Evolutionary conservation across 1,139 yeast genomes (phyloP).

Genomic region (Candida sanyaensis): DNA sequence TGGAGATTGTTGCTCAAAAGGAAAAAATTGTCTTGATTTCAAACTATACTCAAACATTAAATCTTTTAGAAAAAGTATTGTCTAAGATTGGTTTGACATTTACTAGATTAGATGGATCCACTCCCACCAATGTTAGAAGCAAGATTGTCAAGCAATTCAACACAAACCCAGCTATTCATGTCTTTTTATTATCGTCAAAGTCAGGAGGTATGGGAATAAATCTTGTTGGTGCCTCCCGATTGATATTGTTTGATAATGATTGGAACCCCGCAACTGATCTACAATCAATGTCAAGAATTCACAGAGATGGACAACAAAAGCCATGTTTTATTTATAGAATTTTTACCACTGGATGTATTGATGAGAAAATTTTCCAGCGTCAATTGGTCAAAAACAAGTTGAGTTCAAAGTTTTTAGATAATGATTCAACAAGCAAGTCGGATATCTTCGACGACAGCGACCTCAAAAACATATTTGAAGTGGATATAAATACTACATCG

Average conservation of each 20-base stretch:
- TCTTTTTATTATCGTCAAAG: conserved; percentile 81
- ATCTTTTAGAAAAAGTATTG: conserved; percentile 64
- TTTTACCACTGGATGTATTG: conserved; percentile 87
- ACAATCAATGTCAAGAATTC: conserved; percentile 96
- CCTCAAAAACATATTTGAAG: conserved; percentile 71
- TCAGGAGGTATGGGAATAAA: conserved; percentile 96
- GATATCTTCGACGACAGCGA: conserved; percentile 63
- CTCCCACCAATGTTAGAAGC: conserved; percentile 67
- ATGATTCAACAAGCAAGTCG: conserved; percentile 36
- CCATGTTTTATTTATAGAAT: conserved; percentile 84
- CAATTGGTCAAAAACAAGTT: conserved; percentile 83
- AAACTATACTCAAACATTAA: conserved; percentile 86
- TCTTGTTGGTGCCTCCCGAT: conserved; percentile 84
- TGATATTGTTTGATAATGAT: conserved; percentile 83
- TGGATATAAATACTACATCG: conserved; percentile 53
- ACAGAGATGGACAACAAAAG: conserved; percentile 84
- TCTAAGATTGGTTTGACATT: conserved; percentile 51
- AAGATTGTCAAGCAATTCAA: conserved; percentile 72
- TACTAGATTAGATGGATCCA: conserved; percentile 80
- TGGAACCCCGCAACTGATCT: conserved; percentile 94
- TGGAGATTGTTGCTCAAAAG: conserved; percentile 38
- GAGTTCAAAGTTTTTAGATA: conserved; percentile 76
- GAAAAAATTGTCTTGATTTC: conserved; percentile 89
- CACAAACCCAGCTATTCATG: conserved; percentile 46
- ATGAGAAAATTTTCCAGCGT: conserved; percentile 93